phyloP scores from a whole-genome alignment of 441 rosid species.

The Pelargonium cotyledonis region DNA sequence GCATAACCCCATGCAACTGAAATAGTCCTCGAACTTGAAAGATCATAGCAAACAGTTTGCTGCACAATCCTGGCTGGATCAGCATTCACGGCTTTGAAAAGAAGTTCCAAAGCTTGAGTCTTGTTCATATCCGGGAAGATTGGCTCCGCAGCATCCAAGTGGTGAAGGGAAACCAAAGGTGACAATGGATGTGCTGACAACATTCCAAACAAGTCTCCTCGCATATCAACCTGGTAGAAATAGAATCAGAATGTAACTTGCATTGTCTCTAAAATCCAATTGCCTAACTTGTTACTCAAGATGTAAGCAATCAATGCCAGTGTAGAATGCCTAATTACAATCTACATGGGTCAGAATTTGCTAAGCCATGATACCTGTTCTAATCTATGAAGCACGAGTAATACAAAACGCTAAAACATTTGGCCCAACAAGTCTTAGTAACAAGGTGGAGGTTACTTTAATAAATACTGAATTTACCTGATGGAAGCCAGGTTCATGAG shows the following conservation, averaged over 20 bases:
- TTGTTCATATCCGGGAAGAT: conserved; percentile 58
- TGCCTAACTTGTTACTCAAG: too few species aligned
- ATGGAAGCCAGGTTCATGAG: conserved; percentile 88
- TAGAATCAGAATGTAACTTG: too few species aligned
- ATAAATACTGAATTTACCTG: conserved; percentile 39
- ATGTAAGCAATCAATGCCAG: too few species aligned
- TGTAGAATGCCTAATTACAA: not conserved
- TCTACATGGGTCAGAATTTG: not conserved
- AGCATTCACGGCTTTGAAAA: conserved; percentile 48
- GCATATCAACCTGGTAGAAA: conserved; percentile 69
- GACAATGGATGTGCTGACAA: conserved; percentile 75
- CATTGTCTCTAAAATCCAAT: too few species aligned
- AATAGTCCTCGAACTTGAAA: conserved; percentile 39
- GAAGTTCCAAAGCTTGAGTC: conserved; percentile 44
- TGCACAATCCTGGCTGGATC: conserved; percentile 79
- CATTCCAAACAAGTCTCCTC: conserved; percentile 79
- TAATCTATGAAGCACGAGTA: too few species aligned
- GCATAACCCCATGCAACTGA: conserved; percentile 92
- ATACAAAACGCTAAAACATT: not conserved
- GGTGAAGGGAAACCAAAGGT: conserved; percentile 81
- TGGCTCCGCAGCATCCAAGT: conserved; percentile 77
- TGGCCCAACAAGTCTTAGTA: too few species aligned
- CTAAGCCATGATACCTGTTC: not conserved
- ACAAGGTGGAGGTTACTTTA: not conserved
- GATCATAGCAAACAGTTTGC: conserved; percentile 80